Evolutionary conservation across 768 basidiomycete genomes (phyloP), one percentile per base, ranked within the genome.

Genomic region (Boletus subparvulus): DNA sequence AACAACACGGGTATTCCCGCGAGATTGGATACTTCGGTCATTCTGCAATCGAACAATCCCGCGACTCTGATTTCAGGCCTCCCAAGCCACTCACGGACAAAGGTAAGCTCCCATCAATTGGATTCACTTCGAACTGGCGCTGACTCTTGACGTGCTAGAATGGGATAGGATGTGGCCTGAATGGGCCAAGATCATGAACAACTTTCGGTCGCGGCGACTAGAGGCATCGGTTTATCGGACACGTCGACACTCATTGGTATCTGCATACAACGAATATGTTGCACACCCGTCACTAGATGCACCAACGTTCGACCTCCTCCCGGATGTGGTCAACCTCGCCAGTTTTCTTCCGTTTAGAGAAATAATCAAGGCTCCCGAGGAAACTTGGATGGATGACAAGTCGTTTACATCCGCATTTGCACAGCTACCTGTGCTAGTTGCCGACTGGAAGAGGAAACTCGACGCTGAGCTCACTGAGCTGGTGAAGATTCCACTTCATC

Each of bases 71-170:
- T 28, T 61, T 61, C 30, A 49, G 24, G 37, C 37, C 30, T 3
- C 40, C 41, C 30, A 58, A 47, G 13, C 26, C 43, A 3, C 63
- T 64, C 35, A 62, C 55, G 0, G 52, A 57, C 28, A 49, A 43
- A 58, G 61, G 61, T 55, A 0, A 13, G 19, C 12, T 37, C 35
- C 32, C 13, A 13, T 14, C 1, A 28, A 14, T 21, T 16, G 2
- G 28, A 3, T 35, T 6, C 1, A 16, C 9, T 42, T 17, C 3
- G 26, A 14, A 36, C 17, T 44, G 4, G 32, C 0, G 12, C 26
- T 54, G 32, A 54, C n/a, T 13, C 7, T 32, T 11, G 26, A 28
- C 6, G 0, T 9, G 6, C 0, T 47, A 61, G 60, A 55, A 50
- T 63, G 59, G 62, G 17, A 42, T 17, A 44, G n/a, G 21, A 44